These are phyloP conservation scores for Hypoxylon cercidicola DNA, from an alignment of 495 filamentous ascomycete species.

Conservation along the genomic window DNA sequence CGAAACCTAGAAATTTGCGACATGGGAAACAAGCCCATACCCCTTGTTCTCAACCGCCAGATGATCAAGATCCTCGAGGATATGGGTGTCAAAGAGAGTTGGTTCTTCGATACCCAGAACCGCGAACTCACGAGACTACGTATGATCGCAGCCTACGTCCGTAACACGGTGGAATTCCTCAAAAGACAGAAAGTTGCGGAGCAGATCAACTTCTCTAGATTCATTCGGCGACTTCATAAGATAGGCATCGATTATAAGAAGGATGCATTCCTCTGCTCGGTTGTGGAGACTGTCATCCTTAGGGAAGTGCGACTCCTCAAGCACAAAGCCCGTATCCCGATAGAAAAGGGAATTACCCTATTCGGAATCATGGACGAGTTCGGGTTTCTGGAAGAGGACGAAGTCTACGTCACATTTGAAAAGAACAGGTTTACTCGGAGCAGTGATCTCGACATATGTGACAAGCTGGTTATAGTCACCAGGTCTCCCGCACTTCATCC, in stretches of 20 bases:
- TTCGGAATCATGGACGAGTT: slow-evolving; percentile 90
- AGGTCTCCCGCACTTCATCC: slow-evolving; percentile 80
- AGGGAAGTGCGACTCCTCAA: slow-evolving; percentile 76
- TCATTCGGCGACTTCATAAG: slow-evolving; percentile 65
- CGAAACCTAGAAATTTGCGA: slow-evolving; percentile 79
- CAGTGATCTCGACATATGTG: slow-evolving; percentile 34
- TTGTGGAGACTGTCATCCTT: slow-evolving; percentile 73
- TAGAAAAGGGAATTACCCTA: slow-evolving; percentile 73
- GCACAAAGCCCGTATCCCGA: slow-evolving; percentile 76
- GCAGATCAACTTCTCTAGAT: slow-evolving; percentile 62
- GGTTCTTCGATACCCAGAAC: slow-evolving; percentile 71
- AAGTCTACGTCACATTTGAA: slow-evolving; percentile 70
- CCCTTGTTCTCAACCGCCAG: slow-evolving; percentile 76
- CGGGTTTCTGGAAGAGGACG: slow-evolving; percentile 68
- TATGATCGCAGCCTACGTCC: slow-evolving; percentile 59
- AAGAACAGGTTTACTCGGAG: slow-evolving; percentile 19
- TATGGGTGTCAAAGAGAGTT: slow-evolving; percentile 59
- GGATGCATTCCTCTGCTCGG: slow-evolving; percentile 71
- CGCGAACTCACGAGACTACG: slow-evolving; percentile 67
- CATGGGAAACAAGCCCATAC: slow-evolving; percentile 69
- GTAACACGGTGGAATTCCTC: slow-evolving; percentile 72
- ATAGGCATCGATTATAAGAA: slow-evolving; percentile 68
- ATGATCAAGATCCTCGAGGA: slow-evolving; percentile 88
- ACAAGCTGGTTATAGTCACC: slow-evolving; percentile 64
- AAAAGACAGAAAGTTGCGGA: slow-evolving; percentile 64